phyloP scores from a whole-genome alignment of 2,329 filamentous ascomycete genomes.

The Furcasterigmium sp. region DNA sequence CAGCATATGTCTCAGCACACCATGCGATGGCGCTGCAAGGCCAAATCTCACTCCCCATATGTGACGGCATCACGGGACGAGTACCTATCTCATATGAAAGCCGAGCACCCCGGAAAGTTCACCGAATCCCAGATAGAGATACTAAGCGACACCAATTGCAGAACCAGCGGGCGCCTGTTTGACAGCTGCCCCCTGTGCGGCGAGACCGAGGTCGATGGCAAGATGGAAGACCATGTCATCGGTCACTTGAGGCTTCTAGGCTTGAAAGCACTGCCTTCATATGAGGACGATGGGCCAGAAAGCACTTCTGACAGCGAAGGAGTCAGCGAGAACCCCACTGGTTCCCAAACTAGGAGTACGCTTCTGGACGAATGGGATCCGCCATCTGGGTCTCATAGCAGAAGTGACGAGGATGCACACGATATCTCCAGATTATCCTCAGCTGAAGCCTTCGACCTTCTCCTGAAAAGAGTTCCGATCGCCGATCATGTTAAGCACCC shows the following conservation, averaged over 20 bases:
- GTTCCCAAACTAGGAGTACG: too few species aligned
- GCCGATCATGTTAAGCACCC: too few species aligned
- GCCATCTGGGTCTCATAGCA: too few species aligned
- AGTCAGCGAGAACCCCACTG: too few species aligned
- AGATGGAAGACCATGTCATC: slow-evolving; percentile 5
- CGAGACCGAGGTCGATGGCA: neutral
- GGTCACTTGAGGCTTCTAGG: slow-evolving; percentile 6
- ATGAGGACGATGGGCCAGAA: slow-evolving; percentile 2
- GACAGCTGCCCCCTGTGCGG: slow-evolving; percentile 5
- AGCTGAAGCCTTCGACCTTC: too few species aligned
- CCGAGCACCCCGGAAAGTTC: slow-evolving; percentile 1
- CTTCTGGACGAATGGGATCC: too few species aligned
- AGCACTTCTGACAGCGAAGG: too few species aligned
- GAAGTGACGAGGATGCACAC: too few species aligned
- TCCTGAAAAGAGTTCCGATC: too few species aligned
- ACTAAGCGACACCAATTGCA: slow-evolving; percentile 1
- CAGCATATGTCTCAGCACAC: neutral
- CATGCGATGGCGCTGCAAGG: neutral
- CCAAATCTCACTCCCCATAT: neutral
- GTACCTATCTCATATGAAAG: slow-evolving; percentile 3
- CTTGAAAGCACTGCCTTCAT: slow-evolving; percentile 6
- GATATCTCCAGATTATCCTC: too few species aligned
- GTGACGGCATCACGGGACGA: neutral
- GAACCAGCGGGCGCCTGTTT: neutral
- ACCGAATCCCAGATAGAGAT: slow-evolving; percentile 1